Evolutionary conservation across 768 basidiomycete genomes (phyloP), one percentile per base, ranked within the genome.

Genomic region (Pulveroboletus sp.): DNA sequence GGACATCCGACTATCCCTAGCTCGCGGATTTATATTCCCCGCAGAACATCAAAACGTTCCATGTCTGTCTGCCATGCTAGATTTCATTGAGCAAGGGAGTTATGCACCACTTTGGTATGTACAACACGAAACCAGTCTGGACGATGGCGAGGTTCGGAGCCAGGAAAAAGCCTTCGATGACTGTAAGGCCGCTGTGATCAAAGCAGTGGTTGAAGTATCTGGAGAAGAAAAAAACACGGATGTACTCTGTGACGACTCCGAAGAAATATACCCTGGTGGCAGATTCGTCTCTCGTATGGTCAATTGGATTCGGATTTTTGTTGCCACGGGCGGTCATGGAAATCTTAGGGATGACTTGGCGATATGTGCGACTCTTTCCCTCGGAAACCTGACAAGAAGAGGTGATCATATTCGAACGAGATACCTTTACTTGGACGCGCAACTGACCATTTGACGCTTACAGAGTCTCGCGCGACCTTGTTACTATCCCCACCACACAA

Each of bases 131-230:
- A 60, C 61, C 10, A 59, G 64, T 44, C 51, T 70, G 24, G 65
- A 69, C 13, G 65, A 70, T 24, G 59, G 71, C 8, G 83, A 81
- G 33, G 60, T 71, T 39, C 80, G 87, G 49, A 72, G 72, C 51
- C 84, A 80, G 67, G 81, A 87, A 64, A 86, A 86, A 63, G 76
- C 78, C 2, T 86, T 94, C 54, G 81, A 83, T 56, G 78, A 84
- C 27, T 90, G 89, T 70, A 94, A 93, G 69, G 86, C 84, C 4
- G 90, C 89, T 0, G 72, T 93, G 8, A 84, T 93, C 66, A 91
- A 92, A 59, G 80, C 86, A 3, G 79, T 93, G 14, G 89, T 94
- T 27, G 91, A 92, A 60, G 81, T 88, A 36, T 81, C 89, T 8
- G 90, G 89, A 35, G 87, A 91, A 62, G 86, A 87, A 54, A 80